These are phyloP conservation scores for Tuber aestivum DNA, from an alignment of 495 filamentous ascomycete species.

Conservation along the genomic window DNA sequence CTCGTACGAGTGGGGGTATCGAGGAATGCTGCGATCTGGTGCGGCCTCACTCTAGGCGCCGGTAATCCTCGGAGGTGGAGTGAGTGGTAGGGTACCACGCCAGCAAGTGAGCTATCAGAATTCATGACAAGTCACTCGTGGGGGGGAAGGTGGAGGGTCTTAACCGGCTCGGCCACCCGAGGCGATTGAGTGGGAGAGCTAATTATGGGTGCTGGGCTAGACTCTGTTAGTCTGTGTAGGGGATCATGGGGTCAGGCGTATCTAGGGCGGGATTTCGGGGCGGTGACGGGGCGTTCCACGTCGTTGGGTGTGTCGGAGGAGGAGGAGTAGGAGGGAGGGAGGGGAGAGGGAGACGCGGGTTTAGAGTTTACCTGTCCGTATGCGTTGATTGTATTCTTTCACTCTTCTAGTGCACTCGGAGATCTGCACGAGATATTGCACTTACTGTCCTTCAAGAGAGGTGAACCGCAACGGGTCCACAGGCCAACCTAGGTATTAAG, in stretches of 20 bases:
- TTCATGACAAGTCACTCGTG: background rate
- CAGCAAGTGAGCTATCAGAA: background rate
- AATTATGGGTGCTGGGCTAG: background rate
- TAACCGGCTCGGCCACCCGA: too few relatives aligned
- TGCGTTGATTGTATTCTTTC: background rate
- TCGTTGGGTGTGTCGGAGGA: background rate
- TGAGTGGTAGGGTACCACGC: background rate
- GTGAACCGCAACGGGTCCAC: background rate
- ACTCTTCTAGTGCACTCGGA: background rate
- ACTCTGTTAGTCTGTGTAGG: background rate
- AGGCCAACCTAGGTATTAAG: background rate
- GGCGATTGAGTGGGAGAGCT: background rate
- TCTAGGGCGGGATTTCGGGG: background rate
- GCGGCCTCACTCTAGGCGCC: background rate
- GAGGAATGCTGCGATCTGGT: background rate
- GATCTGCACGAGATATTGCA: background rate
- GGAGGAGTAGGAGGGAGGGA: background rate
- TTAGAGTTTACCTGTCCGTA: background rate
- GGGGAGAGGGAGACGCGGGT: background rate
- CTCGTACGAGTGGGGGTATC: background rate
- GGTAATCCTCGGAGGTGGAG: background rate
- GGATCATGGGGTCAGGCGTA: background rate
- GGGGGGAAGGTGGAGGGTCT: background rate
- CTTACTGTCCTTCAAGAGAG: background rate
- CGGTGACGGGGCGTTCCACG: background rate